These are phyloP conservation scores for Ophiosphaerella korrae DNA, from an alignment of 2,329 filamentous ascomycete species.

Conservation along the genomic window DNA sequence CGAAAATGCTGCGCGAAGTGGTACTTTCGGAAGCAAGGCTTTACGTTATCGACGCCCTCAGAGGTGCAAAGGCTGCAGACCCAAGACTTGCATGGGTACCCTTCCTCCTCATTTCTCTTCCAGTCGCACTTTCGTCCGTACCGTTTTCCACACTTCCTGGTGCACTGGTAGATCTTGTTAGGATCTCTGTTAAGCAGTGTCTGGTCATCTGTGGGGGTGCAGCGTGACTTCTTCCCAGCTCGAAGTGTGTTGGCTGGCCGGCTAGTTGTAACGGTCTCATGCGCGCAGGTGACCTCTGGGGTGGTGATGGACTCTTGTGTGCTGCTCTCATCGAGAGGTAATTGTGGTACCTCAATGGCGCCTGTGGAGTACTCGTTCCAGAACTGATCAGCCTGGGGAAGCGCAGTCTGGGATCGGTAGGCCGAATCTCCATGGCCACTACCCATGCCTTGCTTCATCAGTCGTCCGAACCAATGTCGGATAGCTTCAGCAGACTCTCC, in stretches of 20 bases:
- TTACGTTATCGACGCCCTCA: conserved; percentile 41
- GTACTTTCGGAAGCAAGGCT: conserved; percentile 45
- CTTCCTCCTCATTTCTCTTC: conserved; percentile 47
- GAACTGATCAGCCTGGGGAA: conserved; percentile 30
- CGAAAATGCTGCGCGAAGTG: conserved; percentile 47
- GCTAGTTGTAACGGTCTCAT: conserved; percentile 21
- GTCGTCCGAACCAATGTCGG: conserved; percentile 43
- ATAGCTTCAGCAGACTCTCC: conserved; percentile 40
- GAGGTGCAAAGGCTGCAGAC: conserved; percentile 40
- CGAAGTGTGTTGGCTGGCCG: conserved; percentile 24
- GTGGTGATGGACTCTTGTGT: conserved; percentile 16
- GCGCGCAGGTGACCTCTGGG: conserved; percentile 18
- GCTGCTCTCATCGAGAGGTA: conserved; percentile 9
- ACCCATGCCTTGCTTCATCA: conserved; percentile 44
- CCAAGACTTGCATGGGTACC: conserved; percentile 44
- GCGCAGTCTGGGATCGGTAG: conserved; percentile 45
- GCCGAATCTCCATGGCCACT: conserved; percentile 40
- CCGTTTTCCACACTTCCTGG: conserved; percentile 45
- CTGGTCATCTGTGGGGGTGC: conserved; percentile 38
- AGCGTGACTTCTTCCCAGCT: conserved; percentile 40
- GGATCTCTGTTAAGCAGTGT: conserved; percentile 37
- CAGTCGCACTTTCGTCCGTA: conserved; percentile 48
- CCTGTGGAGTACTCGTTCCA: conserved; percentile 25
- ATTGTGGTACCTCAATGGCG: conserved; percentile 14
- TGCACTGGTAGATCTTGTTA: conserved; percentile 47